These are phyloP conservation scores for Gaultheria prostrata DNA, from an alignment of 148 eudicot species.

Conservation along the genomic window DNA sequence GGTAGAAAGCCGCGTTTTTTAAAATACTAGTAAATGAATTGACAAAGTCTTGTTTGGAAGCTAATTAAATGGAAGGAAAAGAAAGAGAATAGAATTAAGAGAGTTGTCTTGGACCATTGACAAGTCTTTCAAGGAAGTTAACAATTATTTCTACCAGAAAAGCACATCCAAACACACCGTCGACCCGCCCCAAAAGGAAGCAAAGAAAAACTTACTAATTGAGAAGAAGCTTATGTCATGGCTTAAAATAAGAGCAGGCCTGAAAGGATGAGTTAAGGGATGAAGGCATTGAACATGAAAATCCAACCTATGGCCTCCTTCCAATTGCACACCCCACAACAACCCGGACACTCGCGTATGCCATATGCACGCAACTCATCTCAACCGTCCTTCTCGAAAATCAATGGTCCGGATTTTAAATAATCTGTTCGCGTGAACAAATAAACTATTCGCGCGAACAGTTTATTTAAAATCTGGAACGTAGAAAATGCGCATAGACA, in stretches of 20 bases:
- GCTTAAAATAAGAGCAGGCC: background rate
- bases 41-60: slow-evolving; percentile 7
- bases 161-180: background rate
- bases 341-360: too few species aligned
- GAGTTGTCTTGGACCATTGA: background rate
- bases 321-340: too few species aligned
- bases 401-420: too few species aligned
- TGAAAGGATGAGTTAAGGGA: background rate
- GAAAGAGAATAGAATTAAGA: background rate
- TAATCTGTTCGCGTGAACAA: too few species aligned
- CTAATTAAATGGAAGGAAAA: background rate
- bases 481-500: too few species aligned
- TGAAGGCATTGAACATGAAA: too few species aligned
- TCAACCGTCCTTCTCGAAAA: too few species aligned
- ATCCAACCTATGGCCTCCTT: too few species aligned
- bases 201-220: background rate
- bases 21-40: background rate
- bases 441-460: too few species aligned
- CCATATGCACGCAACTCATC: too few species aligned
- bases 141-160: background rate
- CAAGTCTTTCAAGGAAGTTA: background rate
- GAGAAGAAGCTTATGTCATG: background rate
- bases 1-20: background rate
- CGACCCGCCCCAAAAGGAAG: too few species aligned
- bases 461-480: too few species aligned